Evolutionary conservation across 495 filamentous ascomycete genomes (phyloP).

Genomic region (Neurospora sp.): DNA sequence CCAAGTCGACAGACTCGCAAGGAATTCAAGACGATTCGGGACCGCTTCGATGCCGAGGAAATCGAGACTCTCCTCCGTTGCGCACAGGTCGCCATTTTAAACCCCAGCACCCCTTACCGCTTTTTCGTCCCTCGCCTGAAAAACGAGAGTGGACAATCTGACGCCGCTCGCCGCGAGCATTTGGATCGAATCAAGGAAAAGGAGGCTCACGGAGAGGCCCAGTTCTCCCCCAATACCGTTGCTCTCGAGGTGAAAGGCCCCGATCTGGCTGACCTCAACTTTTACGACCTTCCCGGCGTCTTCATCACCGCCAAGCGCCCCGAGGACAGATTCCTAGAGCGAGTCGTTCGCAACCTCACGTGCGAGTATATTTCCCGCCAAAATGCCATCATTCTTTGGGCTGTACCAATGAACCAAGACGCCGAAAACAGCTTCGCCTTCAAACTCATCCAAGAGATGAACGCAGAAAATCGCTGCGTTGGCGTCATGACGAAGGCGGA

Average conservation of each 20-base stretch:
- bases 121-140: conserved; percentile 38
- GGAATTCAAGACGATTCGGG: conserved; percentile 34
- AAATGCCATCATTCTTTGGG: conserved; percentile 63
- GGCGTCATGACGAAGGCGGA: conserved; percentile 81
- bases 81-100: conserved; percentile 65
- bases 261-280: conserved; percentile 56
- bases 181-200: conserved; percentile 19
- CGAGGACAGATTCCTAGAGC: conserved; percentile 54
- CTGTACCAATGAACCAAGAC: conserved; percentile 65
- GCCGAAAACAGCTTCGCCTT: conserved; percentile 61
- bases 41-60: conserved; percentile 30
- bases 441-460: conserved; percentile 44
- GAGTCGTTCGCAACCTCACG: conserved; percentile 58
- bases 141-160: conserved; percentile 7
- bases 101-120: conserved; percentile 37
- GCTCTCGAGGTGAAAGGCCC: conserved; percentile 62
- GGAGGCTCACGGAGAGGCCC: conserved; percentile 33
- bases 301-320: conserved; percentile 54
- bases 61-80: conserved; percentile 51
- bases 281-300: conserved; percentile 74
- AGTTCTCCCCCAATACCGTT: conserved; percentile 72
- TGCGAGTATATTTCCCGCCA: conserved; percentile 52
- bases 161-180: conserved; percentile 23
- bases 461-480: conserved; percentile 53
- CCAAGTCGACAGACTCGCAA: conserved; percentile 13